phyloP scores from a whole-genome alignment of 1,284 basidiomycete genomes.

The Blastosporella zonata region DNA sequence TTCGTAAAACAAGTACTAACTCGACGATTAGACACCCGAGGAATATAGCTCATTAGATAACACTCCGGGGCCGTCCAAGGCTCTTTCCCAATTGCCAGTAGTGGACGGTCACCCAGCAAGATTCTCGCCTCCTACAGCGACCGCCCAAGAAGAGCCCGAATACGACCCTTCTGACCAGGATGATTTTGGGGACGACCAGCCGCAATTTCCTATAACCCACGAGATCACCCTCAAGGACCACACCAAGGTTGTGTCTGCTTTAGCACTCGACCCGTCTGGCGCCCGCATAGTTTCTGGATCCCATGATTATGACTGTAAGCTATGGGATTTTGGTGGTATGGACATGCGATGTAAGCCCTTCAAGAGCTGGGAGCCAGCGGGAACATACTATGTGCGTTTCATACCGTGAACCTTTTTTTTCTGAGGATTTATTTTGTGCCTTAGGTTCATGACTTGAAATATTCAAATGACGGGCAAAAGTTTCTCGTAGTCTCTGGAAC shows the following conservation, averaged over 20 bases:
- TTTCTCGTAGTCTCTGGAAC: constrained; percentile 89
- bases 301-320: constrained; percentile 95
- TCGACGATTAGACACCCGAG: constrained; percentile 1
- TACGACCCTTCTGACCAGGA: constrained; percentile 35
- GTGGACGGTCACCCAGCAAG: neutral
- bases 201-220: constrained; percentile 80
- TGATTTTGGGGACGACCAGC: constrained; percentile 42
- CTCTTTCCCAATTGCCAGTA: neutral
- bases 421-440: constrained; percentile 11
- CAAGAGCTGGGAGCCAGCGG: constrained; percentile 92
- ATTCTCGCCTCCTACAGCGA: neutral
- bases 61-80: constrained; percentile 13
- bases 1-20: neutral
- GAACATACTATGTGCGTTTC: constrained; percentile 82
- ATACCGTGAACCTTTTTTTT: constrained; percentile 8
- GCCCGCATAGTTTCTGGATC: constrained; percentile 89
- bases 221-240: constrained; percentile 92
- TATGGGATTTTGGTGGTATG: constrained; percentile 99
- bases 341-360: constrained; percentile 86
- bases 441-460: constrained; percentile 88
- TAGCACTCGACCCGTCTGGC: constrained; percentile 90
- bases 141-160: constrained; percentile 24
- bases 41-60: constrained; percentile 4
- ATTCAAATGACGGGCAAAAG: constrained; percentile 81
- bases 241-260: constrained; percentile 89